Base-by-base conservation (phyloP, 495 filamentous ascomycete genomes). In the Penicillium bovifimosum region DNA sequence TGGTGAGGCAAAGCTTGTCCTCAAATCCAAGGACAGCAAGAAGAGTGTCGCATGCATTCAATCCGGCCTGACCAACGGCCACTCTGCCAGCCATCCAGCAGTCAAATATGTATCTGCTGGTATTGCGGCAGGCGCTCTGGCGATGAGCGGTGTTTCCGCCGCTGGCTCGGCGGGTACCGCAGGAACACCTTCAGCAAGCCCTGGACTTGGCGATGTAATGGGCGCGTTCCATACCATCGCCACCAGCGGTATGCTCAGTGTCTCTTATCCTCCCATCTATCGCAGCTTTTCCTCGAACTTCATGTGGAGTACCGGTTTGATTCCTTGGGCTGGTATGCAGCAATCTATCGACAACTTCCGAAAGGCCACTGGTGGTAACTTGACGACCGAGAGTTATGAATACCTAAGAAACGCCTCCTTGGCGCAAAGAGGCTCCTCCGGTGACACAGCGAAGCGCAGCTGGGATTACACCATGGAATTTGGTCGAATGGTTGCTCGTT, bases 201-300 rank as follows among this genome's bases (percentile, higher is more conserved):
- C 93, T 8, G 87, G 83, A 41, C 96, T 96, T 68, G 80, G 75
- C 41, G 90, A 96, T 61, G 84, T 96, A 46, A 82, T 96, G 65
- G 83, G 84, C 41, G 92, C 86, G 80, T 96, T 97, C 70, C 93
- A 97, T 71, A 84, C 84, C 27, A 84, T 98, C 69, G 91, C 93
- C 16, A 86, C 91, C 74, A 96, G 91, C 64, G 93, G 93, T 47
- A 96, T 97, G 93, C 69, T 96, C 64, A 92, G 86, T 55, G 90
- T 91, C 58, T 80, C 84, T 58, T 90, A 95, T 61, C 93, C 93
- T 5, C 67, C 80, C 26, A 82, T 97, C 24, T 97, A 97, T 69
- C 78, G 82, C 51, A 91, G 84, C 63, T 98, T 95, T 66, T 68
- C 87, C 35, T 86, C 86, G 70, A 98, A 97, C 67, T 98, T 98